Evolutionary conservation across 371 early-diverging fungal genomes (phyloP).

Genomic region (Mucor piriformis): DNA sequence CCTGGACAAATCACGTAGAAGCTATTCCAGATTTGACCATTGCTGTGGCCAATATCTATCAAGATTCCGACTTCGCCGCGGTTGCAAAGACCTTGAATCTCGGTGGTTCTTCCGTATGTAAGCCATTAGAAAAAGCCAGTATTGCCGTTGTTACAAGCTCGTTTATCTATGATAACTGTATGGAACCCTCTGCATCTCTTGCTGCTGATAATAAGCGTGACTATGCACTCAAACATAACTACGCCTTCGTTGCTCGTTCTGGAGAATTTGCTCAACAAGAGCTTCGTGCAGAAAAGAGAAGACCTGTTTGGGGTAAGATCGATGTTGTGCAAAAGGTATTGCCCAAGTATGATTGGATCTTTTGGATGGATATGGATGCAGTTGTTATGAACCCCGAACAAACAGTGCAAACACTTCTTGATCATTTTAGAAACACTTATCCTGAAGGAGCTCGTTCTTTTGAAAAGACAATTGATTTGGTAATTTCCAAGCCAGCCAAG

Average conservation of each 20-base stretch:
- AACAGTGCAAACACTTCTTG: slow-evolving; percentile 34
- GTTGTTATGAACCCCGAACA: slow-evolving; percentile 55
- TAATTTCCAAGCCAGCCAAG: slow-evolving; percentile 49
- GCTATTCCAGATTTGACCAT: slow-evolving; percentile 27
- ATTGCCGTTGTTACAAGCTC: slow-evolving; percentile 60
- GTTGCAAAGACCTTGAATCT: slow-evolving; percentile 16
- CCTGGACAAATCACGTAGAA: slow-evolving; percentile 39
- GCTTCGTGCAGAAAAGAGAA: slow-evolving; percentile 38
- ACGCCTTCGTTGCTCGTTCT: slow-evolving; percentile 63
- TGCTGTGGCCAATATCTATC: slow-evolving; percentile 33
- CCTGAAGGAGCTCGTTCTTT: slow-evolving; percentile 32
- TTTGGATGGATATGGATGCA: slow-evolving; percentile 74
- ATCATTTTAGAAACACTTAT: slow-evolving; percentile 31
- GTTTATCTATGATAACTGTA: slow-evolving; percentile 59
- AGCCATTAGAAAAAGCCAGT: slow-evolving; percentile 25
- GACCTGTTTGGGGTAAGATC: slow-evolving; percentile 66
- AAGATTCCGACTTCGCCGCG: slow-evolving; percentile 32
- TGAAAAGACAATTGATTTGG: slow-evolving; percentile 45
- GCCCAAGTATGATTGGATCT: slow-evolving; percentile 69
- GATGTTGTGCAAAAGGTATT: slow-evolving; percentile 63
- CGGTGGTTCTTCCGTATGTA: slow-evolving; percentile 10
- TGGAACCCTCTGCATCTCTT: slow-evolving; percentile 52
- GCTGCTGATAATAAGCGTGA: slow-evolving; percentile 61
- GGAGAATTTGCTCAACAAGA: slow-evolving; percentile 65
- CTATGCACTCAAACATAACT: slow-evolving; percentile 59